Evolutionary conservation across 2,329 filamentous ascomycete species (phyloP).

Genomic region (Septoria linicola): DNA sequence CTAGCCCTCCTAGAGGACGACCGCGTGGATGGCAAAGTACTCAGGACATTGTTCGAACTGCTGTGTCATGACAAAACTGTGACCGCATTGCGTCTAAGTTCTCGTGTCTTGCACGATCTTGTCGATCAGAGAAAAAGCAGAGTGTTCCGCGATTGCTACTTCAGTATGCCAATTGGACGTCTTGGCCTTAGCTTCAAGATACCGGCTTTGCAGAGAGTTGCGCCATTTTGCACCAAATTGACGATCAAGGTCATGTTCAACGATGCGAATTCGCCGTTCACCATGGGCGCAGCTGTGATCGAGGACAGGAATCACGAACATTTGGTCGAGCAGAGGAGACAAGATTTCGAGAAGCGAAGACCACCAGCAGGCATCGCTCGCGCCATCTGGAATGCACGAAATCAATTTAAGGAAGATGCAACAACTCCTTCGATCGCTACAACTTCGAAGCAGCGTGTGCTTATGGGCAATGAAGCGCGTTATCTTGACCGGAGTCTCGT

Average conservation of each 20-base stretch:
- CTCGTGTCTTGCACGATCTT: constrained; percentile 5
- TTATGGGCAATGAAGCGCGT: background rate
- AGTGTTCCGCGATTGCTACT: constrained; percentile 6
- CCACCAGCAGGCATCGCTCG: background rate
- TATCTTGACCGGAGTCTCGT: constrained; percentile 21
- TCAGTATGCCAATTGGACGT: constrained; percentile 1
- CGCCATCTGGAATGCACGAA: background rate
- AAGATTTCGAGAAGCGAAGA: background rate
- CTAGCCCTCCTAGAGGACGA: constrained; percentile 19
- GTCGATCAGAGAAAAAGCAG: constrained; percentile 11
- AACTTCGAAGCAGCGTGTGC: too few relatives aligned
- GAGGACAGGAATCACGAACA: background rate
- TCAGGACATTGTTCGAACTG: constrained; percentile 15
- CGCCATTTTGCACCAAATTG: constrained; percentile 9
- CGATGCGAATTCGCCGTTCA: background rate
- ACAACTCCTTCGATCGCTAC: background rate
- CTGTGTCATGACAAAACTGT: constrained; percentile 22
- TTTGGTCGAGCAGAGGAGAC: background rate
- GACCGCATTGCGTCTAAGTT: constrained; percentile 22
- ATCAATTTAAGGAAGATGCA: background rate
- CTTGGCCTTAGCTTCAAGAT: background rate
- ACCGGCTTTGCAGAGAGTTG: constrained; percentile 4
- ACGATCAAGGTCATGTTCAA: constrained; percentile 5
- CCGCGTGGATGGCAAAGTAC: constrained; percentile 9
- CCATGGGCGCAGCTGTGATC: background rate